Evolutionary conservation across 2,329 filamentous ascomycete species (phyloP).

Genomic region (Pseudogymnoascus sp.): DNA sequence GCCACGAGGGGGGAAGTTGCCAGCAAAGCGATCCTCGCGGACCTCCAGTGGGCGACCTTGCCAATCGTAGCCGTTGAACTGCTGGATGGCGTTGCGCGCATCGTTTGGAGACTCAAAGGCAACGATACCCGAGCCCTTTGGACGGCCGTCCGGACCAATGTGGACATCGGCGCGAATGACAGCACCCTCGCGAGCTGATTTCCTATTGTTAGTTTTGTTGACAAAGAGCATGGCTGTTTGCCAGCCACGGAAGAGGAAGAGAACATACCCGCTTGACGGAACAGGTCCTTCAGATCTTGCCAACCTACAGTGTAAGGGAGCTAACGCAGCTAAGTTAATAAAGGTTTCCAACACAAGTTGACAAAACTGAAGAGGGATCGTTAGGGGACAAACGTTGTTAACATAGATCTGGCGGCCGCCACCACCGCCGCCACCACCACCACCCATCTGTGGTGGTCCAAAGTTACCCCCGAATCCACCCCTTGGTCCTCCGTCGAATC

Average conservation of each 20-base stretch:
- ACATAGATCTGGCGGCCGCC: conserved; percentile 90
- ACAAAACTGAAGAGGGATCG: conserved; percentile 18
- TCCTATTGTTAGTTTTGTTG: conserved; percentile 12
- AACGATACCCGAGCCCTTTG: conserved; percentile 95
- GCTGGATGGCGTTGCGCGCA: conserved; percentile 88
- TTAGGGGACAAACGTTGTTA: conserved; percentile 77
- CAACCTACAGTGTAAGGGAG: conserved; percentile 95
- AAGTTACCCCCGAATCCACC: conserved; percentile 44
- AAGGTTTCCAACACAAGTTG: conserved; percentile 24
- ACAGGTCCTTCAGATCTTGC: conserved; percentile 98
- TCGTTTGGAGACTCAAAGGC: conserved; percentile 93
- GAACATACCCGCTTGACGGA: conserved; percentile 88
- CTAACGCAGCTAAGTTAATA: conserved; percentile 44
- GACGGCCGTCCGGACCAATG: conserved; percentile 78
- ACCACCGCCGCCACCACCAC: conserved; percentile 36
- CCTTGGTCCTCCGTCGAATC: conserved; percentile 42
- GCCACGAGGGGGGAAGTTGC: conserved; percentile 38
- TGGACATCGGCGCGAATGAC: conserved; percentile 96
- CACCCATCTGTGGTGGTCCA: conserved; percentile 27
- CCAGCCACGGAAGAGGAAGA: conserved; percentile 20
- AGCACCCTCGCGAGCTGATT: conserved; percentile 53
- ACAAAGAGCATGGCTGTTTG: conserved; percentile 17
- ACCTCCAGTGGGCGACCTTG: conserved; percentile 90
- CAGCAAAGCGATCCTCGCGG: conserved; percentile 89
- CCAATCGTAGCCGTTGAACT: conserved; percentile 99